Percentiles rank a stretch among this genome's conserved stretches.
Evolutionary conservation across 2,329 filamentous ascomycete species (phyloP).

Genomic region (Pestalotiopsis sp.): DNA sequence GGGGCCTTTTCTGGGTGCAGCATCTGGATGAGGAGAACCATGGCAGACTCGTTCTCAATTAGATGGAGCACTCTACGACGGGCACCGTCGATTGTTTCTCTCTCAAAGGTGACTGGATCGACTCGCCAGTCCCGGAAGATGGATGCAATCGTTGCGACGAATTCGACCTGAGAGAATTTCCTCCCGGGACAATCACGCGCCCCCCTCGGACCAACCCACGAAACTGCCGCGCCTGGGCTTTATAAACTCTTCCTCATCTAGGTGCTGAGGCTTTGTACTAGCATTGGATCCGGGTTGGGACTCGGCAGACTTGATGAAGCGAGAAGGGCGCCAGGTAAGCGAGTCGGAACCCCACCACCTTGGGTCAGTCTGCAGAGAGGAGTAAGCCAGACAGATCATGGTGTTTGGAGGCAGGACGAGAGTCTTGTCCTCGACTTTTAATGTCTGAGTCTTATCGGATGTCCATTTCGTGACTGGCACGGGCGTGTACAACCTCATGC

Average conservation of each 20-base stretch:
- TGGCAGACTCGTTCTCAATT: constrained; percentile 1
- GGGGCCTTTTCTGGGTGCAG: constrained; percentile 13
- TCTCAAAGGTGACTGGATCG: constrained; percentile 18
- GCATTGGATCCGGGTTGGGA: background rate
- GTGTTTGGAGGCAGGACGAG: background rate
- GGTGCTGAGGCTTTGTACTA: background rate
- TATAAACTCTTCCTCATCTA: background rate
- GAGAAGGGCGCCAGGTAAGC: constrained; percentile 21
- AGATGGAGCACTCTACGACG: background rate
- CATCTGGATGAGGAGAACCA: constrained; percentile 15
- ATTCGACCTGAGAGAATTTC: constrained; percentile 37
- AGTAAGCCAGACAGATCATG: constrained; percentile 22
- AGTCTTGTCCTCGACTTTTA: constrained; percentile 18
- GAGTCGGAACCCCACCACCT: constrained; percentile 24
- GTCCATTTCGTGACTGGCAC: constrained; percentile 31
- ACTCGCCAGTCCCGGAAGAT: constrained; percentile 28
- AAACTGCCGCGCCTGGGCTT: constrained; percentile 21
- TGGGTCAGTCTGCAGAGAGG: constrained; percentile 22
- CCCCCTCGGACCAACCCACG: constrained; percentile 34
- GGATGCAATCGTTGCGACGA: constrained; percentile 30
- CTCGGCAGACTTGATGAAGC: constrained; percentile 17
- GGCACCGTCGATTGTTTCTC: constrained; percentile 17
- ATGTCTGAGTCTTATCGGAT: constrained; percentile 11
- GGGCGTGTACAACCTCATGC: constrained; percentile 41
- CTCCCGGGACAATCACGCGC: constrained; percentile 30